Evolutionary conservation across 2,329 filamentous ascomycete genomes (phyloP).

Genomic region (Ophiostoma sp.): DNA sequence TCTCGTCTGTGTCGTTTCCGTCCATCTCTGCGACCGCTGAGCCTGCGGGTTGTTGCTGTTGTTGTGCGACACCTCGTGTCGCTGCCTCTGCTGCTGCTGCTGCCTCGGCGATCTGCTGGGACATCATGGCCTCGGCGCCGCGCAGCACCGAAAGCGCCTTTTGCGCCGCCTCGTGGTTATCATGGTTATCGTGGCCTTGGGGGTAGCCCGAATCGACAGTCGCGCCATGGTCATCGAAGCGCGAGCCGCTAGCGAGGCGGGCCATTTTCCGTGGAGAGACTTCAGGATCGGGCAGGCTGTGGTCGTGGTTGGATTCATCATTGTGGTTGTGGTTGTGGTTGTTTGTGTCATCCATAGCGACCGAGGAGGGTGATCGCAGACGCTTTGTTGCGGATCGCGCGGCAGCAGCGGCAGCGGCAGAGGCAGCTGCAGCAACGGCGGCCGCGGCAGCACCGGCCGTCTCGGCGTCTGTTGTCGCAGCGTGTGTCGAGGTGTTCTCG

Average conservation of each 20-base stretch:
- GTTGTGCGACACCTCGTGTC: background rate
- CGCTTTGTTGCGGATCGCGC: constrained; percentile 34
- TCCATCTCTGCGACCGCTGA: background rate
- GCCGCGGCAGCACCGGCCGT: constrained; percentile 33
- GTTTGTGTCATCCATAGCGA: constrained; percentile 31
- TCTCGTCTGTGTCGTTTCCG: constrained; percentile 18
- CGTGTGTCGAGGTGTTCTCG: constrained; percentile 29
- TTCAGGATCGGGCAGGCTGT: constrained; percentile 38
- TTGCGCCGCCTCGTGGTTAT: constrained; percentile 54
- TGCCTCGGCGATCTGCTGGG: constrained; percentile 37
- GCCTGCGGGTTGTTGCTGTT: too few species aligned
- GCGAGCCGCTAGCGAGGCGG: constrained; percentile 44
- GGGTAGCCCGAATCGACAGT: background rate
- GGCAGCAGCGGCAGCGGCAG: constrained; percentile 36
- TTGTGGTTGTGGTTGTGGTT: constrained; percentile 28
- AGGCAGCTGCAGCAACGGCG: constrained; percentile 32
- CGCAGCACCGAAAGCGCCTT: constrained; percentile 43
- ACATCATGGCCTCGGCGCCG: constrained; percentile 27
- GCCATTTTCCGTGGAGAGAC: constrained; percentile 57
- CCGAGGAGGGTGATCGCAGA: constrained; percentile 42
- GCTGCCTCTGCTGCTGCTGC: constrained; percentile 37
- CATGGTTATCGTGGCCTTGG: background rate
- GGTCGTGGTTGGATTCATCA: constrained; percentile 26
- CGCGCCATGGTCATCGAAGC: constrained; percentile 24
- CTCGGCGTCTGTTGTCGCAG: constrained; percentile 29